A percentile compares a stretch with the other conserved stretches of the same genome.
Conservation (phyloP, 2,329 filamentous ascomycete species). For the Pseudophaeomoniella oleicola region DNA sequence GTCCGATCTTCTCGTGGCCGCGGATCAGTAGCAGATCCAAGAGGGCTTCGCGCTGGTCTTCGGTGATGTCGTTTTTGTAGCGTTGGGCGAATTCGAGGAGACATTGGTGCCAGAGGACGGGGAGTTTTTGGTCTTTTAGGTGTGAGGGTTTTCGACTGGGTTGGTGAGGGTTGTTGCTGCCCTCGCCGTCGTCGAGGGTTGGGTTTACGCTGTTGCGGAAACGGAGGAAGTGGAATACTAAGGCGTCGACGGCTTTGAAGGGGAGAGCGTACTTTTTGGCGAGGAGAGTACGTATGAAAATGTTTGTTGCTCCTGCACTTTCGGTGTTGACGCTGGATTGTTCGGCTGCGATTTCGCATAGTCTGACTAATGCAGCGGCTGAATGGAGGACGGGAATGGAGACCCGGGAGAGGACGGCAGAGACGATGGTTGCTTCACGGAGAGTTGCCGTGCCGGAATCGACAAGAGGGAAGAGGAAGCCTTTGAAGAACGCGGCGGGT, state of each 20-base stretch:
- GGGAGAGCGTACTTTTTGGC: constrained; percentile 97
- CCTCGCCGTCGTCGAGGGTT: constrained; percentile 17
- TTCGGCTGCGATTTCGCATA: constrained; percentile 89
- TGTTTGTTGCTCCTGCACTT: constrained; percentile 80
- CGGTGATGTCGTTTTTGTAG: constrained; percentile 91
- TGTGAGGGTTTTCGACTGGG: constrained; percentile 28
- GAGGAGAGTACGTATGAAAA: constrained; percentile 82
- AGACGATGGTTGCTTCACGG: constrained; percentile 82
- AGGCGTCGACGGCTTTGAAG: constrained; percentile 82
- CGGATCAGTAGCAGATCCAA: constrained; percentile 73
- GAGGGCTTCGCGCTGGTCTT: constrained; percentile 83
- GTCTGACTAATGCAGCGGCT: constrained; percentile 73
- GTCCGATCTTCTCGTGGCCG: constrained; percentile 77
- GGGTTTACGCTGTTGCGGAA: constrained; percentile 57
- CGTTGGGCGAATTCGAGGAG: constrained; percentile 83
- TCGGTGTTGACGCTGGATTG: constrained; percentile 65
- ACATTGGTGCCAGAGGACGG: constrained; percentile 93
- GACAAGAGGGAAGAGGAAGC: constrained; percentile 81
- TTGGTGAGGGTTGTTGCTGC: constrained; percentile 39
- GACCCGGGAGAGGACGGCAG: constrained; percentile 68
- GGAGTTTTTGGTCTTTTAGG: constrained; percentile 49
- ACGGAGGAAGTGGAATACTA: constrained; percentile 93
- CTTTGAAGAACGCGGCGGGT: constrained; percentile 92
- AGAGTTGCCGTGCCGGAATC: constrained; percentile 77
- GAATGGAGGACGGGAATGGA: constrained; percentile 86